phyloP scores from a whole-genome alignment of 2,329 filamentous ascomycete genomes.

The Ceratocystiopsis brevicomis region DNA sequence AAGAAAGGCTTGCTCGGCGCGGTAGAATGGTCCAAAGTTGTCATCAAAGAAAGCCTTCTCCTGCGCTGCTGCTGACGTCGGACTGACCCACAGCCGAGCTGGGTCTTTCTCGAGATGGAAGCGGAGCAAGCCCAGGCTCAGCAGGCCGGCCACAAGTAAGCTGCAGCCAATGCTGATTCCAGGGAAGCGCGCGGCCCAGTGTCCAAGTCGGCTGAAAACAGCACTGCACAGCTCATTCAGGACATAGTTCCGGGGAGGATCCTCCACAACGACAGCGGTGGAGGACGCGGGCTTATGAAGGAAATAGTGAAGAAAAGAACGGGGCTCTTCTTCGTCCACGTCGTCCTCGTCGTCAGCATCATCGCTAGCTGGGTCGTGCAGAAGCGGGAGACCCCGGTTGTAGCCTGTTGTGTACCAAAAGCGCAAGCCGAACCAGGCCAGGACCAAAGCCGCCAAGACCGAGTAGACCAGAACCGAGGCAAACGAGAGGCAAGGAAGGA shows the following conservation, averaged over 20 bases:
- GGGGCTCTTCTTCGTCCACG: slow-evolving; percentile 55
- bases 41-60: slow-evolving; percentile 89
- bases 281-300: background rate
- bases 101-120: slow-evolving; percentile 86
- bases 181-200: slow-evolving; percentile 65
- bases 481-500: slow-evolving; percentile 86
- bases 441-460: slow-evolving; percentile 48
- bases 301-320: slow-evolving; percentile 13
- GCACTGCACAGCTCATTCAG: slow-evolving; percentile 69
- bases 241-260: slow-evolving; percentile 56
- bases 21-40: slow-evolving; percentile 90
- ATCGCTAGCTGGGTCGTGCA: slow-evolving; percentile 62
- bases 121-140: slow-evolving; percentile 74
- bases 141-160: slow-evolving; percentile 52
- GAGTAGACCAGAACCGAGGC: slow-evolving; percentile 76
- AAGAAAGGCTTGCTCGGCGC: slow-evolving; percentile 80
- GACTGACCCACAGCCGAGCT: slow-evolving; percentile 90
- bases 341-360: slow-evolving; percentile 48
- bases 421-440: slow-evolving; percentile 55
- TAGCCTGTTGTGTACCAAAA: slow-evolving; percentile 21
- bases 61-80: slow-evolving; percentile 70
- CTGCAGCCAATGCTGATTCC: slow-evolving; percentile 62
- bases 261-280: background rate
- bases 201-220: slow-evolving; percentile 63
- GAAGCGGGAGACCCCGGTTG: slow-evolving; percentile 63